phyloP scores from a whole-genome alignment of 2,329 filamentous ascomycete species.

The Chaetomium sp. region DNA sequence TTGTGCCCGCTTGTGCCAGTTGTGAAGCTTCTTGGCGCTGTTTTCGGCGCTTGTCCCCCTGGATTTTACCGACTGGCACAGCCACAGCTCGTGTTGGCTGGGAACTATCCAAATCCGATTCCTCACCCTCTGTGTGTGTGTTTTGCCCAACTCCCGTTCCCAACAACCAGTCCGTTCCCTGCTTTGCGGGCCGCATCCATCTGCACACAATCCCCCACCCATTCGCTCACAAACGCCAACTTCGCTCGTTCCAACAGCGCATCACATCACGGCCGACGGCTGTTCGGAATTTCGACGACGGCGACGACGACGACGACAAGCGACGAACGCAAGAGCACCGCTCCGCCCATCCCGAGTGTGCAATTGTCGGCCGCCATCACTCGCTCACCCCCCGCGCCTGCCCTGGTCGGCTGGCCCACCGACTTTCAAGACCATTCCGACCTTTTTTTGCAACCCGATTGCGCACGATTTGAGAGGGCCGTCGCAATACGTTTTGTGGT shows the following conservation, averaged over 20 bases:
- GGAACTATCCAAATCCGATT: neutral
- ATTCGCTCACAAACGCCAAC: conserved; percentile 3
- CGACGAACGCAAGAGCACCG: too few relatives aligned
- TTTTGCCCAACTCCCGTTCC: conserved; percentile 6
- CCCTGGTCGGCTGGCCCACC: too few relatives aligned
- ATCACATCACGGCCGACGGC: neutral
- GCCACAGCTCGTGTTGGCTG: conserved; percentile 10
- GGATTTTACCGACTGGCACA: conserved; percentile 5
- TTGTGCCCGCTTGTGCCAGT: too few relatives aligned
- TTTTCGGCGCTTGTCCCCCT: neutral
- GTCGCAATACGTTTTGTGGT: neutral
- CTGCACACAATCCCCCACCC: neutral
- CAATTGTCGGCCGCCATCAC: conserved; percentile 7
- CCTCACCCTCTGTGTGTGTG: neutral
- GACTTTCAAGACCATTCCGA: neutral
- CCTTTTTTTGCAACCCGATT: neutral
- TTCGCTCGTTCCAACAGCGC: conserved; percentile 5
- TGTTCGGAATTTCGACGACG: neutral
- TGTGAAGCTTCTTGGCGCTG: conserved; percentile 3
- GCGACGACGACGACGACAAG: neutral
- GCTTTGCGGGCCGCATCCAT: neutral
- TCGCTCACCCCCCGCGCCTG: conserved; percentile 1
- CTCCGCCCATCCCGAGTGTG: too few relatives aligned
- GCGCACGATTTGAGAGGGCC: neutral
- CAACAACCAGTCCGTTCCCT: conserved; percentile 5